phyloP scores from a whole-genome alignment of 129 eudicot genomes.

The Artemisia argyi region DNA sequence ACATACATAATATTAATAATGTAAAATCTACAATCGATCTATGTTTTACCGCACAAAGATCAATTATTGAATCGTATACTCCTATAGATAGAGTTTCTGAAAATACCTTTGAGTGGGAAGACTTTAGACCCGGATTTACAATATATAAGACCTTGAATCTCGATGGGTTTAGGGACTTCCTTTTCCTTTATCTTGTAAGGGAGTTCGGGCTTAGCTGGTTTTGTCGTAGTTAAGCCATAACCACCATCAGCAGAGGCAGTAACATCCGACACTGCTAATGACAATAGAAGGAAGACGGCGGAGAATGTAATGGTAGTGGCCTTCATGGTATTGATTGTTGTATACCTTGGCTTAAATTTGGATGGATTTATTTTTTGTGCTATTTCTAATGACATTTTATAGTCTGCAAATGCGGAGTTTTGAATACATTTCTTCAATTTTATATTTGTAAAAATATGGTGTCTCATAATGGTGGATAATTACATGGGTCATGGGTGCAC shows the following conservation, averaged over 20 bases:
- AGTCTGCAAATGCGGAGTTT: neutral
- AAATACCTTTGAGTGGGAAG: slow-evolving; percentile 47
- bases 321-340: slow-evolving; percentile 24
- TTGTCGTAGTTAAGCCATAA: slow-evolving; percentile 17
- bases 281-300: slow-evolving; percentile 12
- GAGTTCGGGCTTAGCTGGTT: neutral
- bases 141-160: slow-evolving; percentile 53
- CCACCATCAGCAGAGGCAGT: slow-evolving; percentile 15
- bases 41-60: too few species aligned
- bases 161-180: slow-evolving; percentile 24
- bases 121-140: slow-evolving; percentile 46
- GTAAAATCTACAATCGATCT: neutral
- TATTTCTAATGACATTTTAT: slow-evolving; percentile 24
- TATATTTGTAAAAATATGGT: neutral
- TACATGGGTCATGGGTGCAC: slow-evolving; percentile 36
- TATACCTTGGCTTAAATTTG: neutral
- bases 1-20: too few species aligned
- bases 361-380: slow-evolving; percentile 6
- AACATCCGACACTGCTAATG: neutral
- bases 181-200: slow-evolving; percentile 16
- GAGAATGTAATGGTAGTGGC: slow-evolving; percentile 21
- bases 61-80: too few species aligned
- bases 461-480: slow-evolving; percentile 13
- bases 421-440: slow-evolving; percentile 1
- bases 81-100: neutral